Percentiles rank a stretch among this genome's conserved stretches.
Conservation (phyloP, 305 asterid genomes). For the Plantago lanceolata region DNA sequence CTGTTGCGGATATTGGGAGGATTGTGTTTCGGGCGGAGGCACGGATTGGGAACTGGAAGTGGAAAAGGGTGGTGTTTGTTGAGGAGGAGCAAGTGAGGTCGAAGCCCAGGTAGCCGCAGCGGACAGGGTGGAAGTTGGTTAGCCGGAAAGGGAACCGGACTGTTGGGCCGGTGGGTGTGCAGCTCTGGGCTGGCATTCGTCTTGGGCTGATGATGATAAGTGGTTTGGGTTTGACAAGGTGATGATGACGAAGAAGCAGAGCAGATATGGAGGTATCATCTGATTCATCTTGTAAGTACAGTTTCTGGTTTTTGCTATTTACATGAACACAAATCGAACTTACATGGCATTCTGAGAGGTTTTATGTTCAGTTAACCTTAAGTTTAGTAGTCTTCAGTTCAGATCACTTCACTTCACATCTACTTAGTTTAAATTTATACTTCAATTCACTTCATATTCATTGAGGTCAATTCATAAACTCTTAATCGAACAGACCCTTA, state of each 20-base stretch:
- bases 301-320: too few species aligned
- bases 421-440: too few species aligned
- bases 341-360: too few species aligned
- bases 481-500: too few species aligned
- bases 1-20: slow-evolving; percentile 34
- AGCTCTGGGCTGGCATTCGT: slow-evolving; percentile 35
- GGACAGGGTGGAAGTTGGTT: slow-evolving; percentile 32
- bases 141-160: slow-evolving; percentile 43
- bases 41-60: slow-evolving; percentile 38
- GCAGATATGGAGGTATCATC: slow-evolving; percentile 21
- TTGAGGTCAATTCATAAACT: too few species aligned
- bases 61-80: slow-evolving; percentile 29
- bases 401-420: too few species aligned
- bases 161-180: slow-evolving; percentile 32
- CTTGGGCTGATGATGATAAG: slow-evolving; percentile 24
- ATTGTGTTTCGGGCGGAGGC: slow-evolving; percentile 33
- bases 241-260: slow-evolving; percentile 28
- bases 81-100: slow-evolving; percentile 37
- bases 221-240: slow-evolving; percentile 9
- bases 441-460: too few species aligned
- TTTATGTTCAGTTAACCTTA: too few species aligned
- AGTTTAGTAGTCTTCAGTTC: too few species aligned
- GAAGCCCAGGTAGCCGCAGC: slow-evolving; percentile 45
- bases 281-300: background rate
- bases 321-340: too few species aligned